Evolutionary conservation across 2,329 filamentous ascomycete genomes (phyloP).

Genomic region (Colletotrichum liriopes): DNA sequence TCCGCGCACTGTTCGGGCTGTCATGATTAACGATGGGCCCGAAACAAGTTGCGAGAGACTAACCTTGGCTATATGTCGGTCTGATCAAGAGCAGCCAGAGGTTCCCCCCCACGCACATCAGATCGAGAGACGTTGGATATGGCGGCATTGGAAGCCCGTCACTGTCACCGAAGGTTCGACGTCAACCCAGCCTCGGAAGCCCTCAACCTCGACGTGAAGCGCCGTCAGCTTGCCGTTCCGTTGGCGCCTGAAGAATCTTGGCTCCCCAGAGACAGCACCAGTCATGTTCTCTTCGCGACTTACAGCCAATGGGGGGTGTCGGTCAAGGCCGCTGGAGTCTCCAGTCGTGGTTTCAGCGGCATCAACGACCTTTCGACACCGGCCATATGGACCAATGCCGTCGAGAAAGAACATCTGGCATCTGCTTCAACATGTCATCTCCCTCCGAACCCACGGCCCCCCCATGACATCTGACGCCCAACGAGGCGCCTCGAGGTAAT

Average conservation of each 20-base stretch:
- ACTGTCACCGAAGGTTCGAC: slow-evolving; percentile 7
- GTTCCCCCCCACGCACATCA: slow-evolving; percentile 2
- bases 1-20: background rate
- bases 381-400: background rate
- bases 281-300: background rate
- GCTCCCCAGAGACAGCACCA: background rate
- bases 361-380: background rate
- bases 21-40: background rate
- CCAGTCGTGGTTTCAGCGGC: slow-evolving; percentile 1
- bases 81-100: slow-evolving; percentile 18
- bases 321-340: slow-evolving; percentile 3
- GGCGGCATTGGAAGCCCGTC: background rate
- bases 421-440: background rate
- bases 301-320: slow-evolving; percentile 1
- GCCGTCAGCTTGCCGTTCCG: background rate
- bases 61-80: slow-evolving; percentile 15
- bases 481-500: slow-evolving; percentile 1
- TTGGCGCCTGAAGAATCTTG: slow-evolving; percentile 6
- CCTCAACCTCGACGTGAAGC: background rate
- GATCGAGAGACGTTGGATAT: background rate
- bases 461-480: background rate
- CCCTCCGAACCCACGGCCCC: background rate
- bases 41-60: slow-evolving; percentile 25
- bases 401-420: background rate
- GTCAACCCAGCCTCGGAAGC: background rate